phyloP scores from a whole-genome alignment of 306 rosid species.

The Cicer chorassanicum region DNA sequence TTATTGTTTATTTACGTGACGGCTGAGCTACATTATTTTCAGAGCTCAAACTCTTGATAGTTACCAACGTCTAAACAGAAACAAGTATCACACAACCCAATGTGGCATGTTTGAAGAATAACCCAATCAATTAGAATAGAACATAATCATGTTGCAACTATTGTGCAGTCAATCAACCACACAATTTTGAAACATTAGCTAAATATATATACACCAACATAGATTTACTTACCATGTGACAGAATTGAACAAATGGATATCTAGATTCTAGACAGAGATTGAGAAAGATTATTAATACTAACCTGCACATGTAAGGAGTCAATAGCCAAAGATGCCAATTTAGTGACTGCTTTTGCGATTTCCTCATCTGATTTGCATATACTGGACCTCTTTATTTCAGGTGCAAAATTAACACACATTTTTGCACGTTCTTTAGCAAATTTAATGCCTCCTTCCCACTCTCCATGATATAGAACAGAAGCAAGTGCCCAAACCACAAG shows the following conservation, averaged over 20 bases:
- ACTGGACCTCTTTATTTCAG: slow-evolving; percentile 67
- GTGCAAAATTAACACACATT: slow-evolving; percentile 55
- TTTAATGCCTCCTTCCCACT: slow-evolving; percentile 69
- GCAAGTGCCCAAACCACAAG: slow-evolving; percentile 69
- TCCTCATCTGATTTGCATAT: slow-evolving; percentile 59
- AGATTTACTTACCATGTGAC: slow-evolving; percentile 63
- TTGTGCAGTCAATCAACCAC: slow-evolving; percentile 32
- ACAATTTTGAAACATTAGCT: slow-evolving; percentile 34
- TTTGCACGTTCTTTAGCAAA: slow-evolving; percentile 66
- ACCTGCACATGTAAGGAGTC: slow-evolving; percentile 52
- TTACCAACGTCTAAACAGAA: slow-evolving; percentile 20
- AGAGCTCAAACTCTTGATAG: slow-evolving; percentile 18
- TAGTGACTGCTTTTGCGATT: slow-evolving; percentile 65
- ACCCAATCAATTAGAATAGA: slow-evolving; percentile 34
- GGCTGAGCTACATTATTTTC: slow-evolving; percentile 24
- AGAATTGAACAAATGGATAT: slow-evolving; percentile 49
- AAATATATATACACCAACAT: slow-evolving; percentile 6
- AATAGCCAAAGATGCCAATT: slow-evolving; percentile 65
- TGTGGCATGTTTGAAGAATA: slow-evolving; percentile 37
- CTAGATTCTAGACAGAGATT: slow-evolving; percentile 55
- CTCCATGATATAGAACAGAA: slow-evolving; percentile 80
- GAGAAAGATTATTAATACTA: slow-evolving; percentile 45
- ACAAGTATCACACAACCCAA: slow-evolving; percentile 31
- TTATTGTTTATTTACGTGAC: slow-evolving; percentile 33
- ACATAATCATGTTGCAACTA: slow-evolving; percentile 38